Conservation (phyloP, 768 basidiomycete genomes). For the Cyclocybe aegerita region DNA sequence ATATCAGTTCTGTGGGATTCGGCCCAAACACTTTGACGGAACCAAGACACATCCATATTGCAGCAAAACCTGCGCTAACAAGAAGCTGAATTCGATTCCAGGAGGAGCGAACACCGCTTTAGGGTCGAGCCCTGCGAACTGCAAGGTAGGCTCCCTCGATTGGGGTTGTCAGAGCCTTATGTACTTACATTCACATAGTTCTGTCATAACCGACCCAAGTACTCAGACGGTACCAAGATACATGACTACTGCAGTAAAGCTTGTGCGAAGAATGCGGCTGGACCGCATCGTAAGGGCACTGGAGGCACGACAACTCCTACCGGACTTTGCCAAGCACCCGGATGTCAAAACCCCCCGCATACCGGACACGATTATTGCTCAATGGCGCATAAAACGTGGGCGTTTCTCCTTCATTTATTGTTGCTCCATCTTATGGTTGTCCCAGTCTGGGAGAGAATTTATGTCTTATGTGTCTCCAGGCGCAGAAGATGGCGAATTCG, state of each 20-base stretch:
- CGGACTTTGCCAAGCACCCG: constrained; percentile 45
- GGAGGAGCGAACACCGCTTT: constrained; percentile 17
- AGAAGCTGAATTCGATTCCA: constrained; percentile 30
- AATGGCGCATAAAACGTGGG: constrained; percentile 51
- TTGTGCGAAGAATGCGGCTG: constrained; percentile 50
- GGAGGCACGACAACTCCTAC: constrained; percentile 9
- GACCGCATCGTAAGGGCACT: constrained; percentile 26
- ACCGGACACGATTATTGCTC: constrained; percentile 53
- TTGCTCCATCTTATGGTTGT: background rate
- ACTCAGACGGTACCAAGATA: constrained; percentile 53
- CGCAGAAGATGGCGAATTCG: constrained; percentile 52
- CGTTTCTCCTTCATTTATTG: background rate
- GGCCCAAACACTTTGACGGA: constrained; percentile 58
- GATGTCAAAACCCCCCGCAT: constrained; percentile 45
- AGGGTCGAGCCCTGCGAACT: constrained; percentile 38
- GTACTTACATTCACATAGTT: constrained; percentile 34
- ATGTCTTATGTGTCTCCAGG: constrained; percentile 62
- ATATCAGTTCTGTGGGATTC: constrained; percentile 49
- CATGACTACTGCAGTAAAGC: constrained; percentile 67
- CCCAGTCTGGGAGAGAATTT: constrained; percentile 44
- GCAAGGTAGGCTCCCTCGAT: constrained; percentile 41
- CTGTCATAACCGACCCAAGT: constrained; percentile 61
- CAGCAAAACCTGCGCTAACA: constrained; percentile 57
- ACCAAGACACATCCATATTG: constrained; percentile 57
- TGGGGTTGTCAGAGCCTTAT: background rate